Percentiles rank a stretch among this genome's conserved stretches.
These are phyloP conservation scores for Leishmania turanica DNA, from an alignment of 208 protist genomes.

Conservation along the genomic window DNA sequence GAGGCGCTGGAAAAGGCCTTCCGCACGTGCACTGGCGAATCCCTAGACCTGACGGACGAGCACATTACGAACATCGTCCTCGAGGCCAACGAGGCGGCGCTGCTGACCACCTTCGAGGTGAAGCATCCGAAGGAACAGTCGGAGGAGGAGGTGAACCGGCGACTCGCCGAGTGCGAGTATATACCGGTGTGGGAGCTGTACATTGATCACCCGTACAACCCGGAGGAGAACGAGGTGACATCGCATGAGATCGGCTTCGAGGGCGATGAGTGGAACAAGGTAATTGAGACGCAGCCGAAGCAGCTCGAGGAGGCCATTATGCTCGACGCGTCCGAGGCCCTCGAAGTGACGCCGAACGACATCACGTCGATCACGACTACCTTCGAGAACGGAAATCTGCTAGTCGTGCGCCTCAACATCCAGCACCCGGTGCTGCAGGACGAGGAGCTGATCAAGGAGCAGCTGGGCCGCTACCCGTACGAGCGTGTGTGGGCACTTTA, in stretches of 20 bases:
- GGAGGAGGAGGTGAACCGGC: conserved; percentile 35
- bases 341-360: conserved; percentile 36
- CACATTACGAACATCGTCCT: conserved; percentile 44
- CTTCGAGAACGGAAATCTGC: conserved; percentile 32
- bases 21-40: conserved; percentile 24
- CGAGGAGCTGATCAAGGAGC: conserved; percentile 44
- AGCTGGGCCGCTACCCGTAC: conserved; percentile 50
- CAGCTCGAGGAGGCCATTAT: conserved; percentile 47
- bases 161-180: conserved; percentile 49
- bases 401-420: conserved; percentile 37
- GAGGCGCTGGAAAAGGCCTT: conserved; percentile 38
- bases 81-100: conserved; percentile 26
- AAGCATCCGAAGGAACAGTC: conserved; percentile 47
- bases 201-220: conserved; percentile 40
- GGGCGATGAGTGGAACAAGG: conserved; percentile 63
- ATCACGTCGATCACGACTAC: conserved; percentile 28
- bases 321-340: conserved; percentile 45
- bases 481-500: conserved; percentile 60
- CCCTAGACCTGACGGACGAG: conserved; percentile 34
- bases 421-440: conserved; percentile 41
- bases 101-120: conserved; percentile 41
- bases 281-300: conserved; percentile 36
- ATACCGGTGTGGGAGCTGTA: conserved; percentile 56
- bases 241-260: conserved; percentile 53
- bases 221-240: conserved; percentile 30